Conservation (phyloP, 805 yeast species). For the Saccharomycopsis amapae region DNA sequence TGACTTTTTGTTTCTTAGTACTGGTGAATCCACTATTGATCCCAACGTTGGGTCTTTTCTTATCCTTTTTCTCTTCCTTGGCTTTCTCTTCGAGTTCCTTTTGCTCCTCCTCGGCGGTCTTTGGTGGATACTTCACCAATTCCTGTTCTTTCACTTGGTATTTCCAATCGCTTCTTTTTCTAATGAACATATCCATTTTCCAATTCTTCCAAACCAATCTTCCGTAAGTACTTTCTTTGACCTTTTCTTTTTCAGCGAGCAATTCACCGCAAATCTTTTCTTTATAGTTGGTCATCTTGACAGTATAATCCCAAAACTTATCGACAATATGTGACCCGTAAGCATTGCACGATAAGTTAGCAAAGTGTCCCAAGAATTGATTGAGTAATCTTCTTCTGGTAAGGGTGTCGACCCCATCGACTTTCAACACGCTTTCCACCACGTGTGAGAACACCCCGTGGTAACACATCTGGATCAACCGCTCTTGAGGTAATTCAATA, state of each 20-base stretch:
- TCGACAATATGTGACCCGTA: slow-evolving; percentile 91
- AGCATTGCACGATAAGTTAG: slow-evolving; percentile 67
- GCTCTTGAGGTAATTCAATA: slow-evolving; percentile 51
- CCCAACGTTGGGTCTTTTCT: slow-evolving; percentile 3
- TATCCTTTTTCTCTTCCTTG: not conserved
- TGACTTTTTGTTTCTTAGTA: not conserved
- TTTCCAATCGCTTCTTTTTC: slow-evolving; percentile 84
- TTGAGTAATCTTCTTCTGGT: slow-evolving; percentile 66
- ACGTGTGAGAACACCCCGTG: slow-evolving; percentile 92
- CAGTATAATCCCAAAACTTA: slow-evolving; percentile 71
- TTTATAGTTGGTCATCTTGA: slow-evolving; percentile 71
- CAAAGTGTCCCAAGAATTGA: slow-evolving; percentile 48
- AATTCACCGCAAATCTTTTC: slow-evolving; percentile 77
- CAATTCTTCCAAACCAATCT: slow-evolving; percentile 93
- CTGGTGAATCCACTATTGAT: not conserved
- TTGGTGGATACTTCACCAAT: slow-evolving; percentile 23
- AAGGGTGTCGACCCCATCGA: slow-evolving; percentile 42
- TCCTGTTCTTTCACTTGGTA: slow-evolving; percentile 48
- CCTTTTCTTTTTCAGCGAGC: slow-evolving; percentile 48
- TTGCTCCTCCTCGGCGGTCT: not conserved
- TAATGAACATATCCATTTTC: slow-evolving; percentile 71
- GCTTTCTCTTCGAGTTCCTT: not conserved
- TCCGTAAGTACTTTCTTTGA: slow-evolving; percentile 85
- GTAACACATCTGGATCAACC: slow-evolving; percentile 63
- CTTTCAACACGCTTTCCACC: slow-evolving; percentile 55